A percentile compares a stretch with the other conserved stretches of the same genome.
phyloP scores from a whole-genome alignment of 345 rosid species.

The Gossypium longicalyx region DNA sequence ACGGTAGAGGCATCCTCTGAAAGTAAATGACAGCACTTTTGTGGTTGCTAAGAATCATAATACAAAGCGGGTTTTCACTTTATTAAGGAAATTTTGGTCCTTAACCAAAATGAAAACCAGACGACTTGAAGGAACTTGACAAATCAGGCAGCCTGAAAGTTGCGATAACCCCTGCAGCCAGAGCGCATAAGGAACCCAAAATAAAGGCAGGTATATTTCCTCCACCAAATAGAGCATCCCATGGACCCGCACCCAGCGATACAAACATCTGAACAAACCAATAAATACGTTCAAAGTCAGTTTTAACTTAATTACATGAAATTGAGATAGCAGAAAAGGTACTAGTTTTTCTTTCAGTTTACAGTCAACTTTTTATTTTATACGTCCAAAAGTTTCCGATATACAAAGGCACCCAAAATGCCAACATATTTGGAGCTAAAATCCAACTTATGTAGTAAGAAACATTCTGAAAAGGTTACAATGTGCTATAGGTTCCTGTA shows the following conservation, averaged over 20 bases:
- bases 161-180: slow-evolving; percentile 71
- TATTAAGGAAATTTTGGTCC: background rate
- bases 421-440: background rate
- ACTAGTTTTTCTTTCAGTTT: background rate
- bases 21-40: slow-evolving; percentile 7
- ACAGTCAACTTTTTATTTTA: background rate
- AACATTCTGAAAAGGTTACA: background rate
- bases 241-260: slow-evolving; percentile 93
- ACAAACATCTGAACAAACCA: slow-evolving; percentile 59
- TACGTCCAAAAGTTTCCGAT: background rate
- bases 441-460: slow-evolving; percentile 10
- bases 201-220: slow-evolving; percentile 93
- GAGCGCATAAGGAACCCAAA: slow-evolving; percentile 65
- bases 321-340: slow-evolving; percentile 5
- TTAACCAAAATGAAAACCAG: slow-evolving; percentile 83
- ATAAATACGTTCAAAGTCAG: slow-evolving; percentile 11
- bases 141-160: slow-evolving; percentile 62
- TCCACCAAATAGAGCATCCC: slow-evolving; percentile 96
- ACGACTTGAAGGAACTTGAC: slow-evolving; percentile 50
- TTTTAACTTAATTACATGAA: background rate
- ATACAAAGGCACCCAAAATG: background rate
- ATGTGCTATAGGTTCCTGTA: no score
- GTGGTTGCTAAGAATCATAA: slow-evolving; percentile 6
- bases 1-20: slow-evolving; percentile 12
- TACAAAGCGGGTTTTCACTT: background rate